Base-by-base conservation (phyloP, 169 alveolate species). In the Besnoitia besnoiti region DNA sequence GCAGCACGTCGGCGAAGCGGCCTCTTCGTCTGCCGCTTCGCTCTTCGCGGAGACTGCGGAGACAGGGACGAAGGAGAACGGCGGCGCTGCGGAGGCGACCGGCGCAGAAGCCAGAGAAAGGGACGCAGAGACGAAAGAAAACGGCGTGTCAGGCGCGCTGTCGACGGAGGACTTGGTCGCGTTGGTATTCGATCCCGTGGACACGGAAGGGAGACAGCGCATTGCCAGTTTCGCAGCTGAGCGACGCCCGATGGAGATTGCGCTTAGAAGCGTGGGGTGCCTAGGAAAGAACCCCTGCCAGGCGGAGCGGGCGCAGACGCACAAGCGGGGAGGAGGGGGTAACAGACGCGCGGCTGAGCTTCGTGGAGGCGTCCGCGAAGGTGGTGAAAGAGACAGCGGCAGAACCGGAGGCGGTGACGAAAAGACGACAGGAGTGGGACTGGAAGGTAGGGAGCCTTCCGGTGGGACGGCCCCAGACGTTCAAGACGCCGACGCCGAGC, bases 1-100 rank as follows among this genome's bases (percentile, higher is more conserved):
- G 61, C 87, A 77, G 55, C 49, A 77, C 59, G 87, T 42, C 37
- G 87, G 61, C 37, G 61, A 77, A 21, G 82, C 16, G n/a, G 82
- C 82, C 24, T 73, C 82, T 7, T 14, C 82, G 82, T 73, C 82
- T 73, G 3, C 46, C 24, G 19, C 46, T 19, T 1, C 46, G 82
- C 46, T n/a, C 24, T 4, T n/a, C 82, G 82, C 0, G 46, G 27
- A 37, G 24, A 42, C 16, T 0, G 82, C 3, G 12, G 47, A 2
- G 46, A 16, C 8, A 42, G 82, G 5, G 21, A 73, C 39, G 79
- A 62, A 33, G 33, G 19, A 62, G 42, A 62, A 62, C 14, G 79
- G 79, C 35, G 79, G 7, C 35, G 39, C 42, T 4, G 19, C 35
- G 19, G 39, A 37, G 46, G n/a, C 14, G 46, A 42, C 10, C 16